A percentile compares a stretch with the other conserved stretches of the same genome.
Evolutionary conservation across 2,329 filamentous ascomycete species (phyloP).

Genomic region (Lasiodiplodia theobromae): DNA sequence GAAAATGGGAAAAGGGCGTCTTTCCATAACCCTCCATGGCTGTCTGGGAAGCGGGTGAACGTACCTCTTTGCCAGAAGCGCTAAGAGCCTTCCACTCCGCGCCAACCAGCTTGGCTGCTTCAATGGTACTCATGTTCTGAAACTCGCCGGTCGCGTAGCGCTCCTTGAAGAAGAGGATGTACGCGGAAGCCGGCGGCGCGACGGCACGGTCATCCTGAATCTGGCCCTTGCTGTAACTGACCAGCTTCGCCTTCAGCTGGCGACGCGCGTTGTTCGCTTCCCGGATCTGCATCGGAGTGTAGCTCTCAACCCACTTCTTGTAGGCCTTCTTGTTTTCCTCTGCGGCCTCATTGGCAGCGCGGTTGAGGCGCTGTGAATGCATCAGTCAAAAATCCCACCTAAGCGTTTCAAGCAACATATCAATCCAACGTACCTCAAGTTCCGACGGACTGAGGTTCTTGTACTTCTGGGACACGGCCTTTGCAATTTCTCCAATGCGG

Average conservation of each 20-base stretch:
- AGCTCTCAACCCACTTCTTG: conserved; percentile 61
- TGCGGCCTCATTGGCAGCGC: conserved; percentile 56
- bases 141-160: conserved; percentile 59
- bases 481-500: conserved; percentile 36
- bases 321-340: conserved; percentile 54
- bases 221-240: conserved; percentile 12
- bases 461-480: conserved; percentile 32
- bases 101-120: conserved; percentile 51
- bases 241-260: conserved; percentile 37
- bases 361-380: conserved; percentile 59
- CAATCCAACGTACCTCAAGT: conserved; percentile 40
- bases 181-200: conserved; percentile 52
- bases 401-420: background rate
- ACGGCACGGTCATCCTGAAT: conserved; percentile 64
- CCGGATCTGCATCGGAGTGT: conserved; percentile 65
- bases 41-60: conserved; percentile 8
- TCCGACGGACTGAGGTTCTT: conserved; percentile 44
- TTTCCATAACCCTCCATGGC: background rate
- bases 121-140: conserved; percentile 50
- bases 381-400: background rate
- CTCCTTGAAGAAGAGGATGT: conserved; percentile 54
- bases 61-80: conserved; percentile 57
- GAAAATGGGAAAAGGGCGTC: background rate
- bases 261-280: conserved; percentile 65
- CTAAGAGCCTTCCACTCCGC: conserved; percentile 59